A percentile compares a stretch with the other conserved stretches of the same genome.
phyloP scores from a whole-genome alignment of 176 grass and related monocot genomes.

The Hordeum marinum region DNA sequence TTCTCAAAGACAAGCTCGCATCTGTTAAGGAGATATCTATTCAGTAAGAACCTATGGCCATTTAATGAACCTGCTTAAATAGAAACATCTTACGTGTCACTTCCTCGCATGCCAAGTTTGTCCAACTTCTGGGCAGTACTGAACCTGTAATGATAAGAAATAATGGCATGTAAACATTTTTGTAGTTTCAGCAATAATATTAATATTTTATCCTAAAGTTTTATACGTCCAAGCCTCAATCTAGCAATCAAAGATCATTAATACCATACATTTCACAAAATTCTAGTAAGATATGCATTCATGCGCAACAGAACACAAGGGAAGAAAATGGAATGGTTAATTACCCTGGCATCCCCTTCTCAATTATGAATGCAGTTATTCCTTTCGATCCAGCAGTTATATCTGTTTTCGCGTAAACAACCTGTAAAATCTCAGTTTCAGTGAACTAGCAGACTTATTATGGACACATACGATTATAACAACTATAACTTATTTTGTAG shows the following conservation, averaged over 20 bases:
- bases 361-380: slow-evolving; percentile 99
- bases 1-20: slow-evolving; percentile 99
- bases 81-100: slow-evolving; percentile 78
- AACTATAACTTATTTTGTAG: not conserved
- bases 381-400: slow-evolving; percentile 75
- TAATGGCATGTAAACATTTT: not conserved
- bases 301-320: not conserved
- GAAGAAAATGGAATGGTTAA: not conserved
- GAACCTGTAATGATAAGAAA: slow-evolving; percentile 54
- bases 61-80: not conserved
- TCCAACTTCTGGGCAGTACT: slow-evolving; percentile 95
- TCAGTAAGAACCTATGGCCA: not conserved
- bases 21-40: slow-evolving; percentile 41
- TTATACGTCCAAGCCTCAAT: not conserved
- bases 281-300: not conserved
- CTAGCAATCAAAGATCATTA: not conserved
- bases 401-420: slow-evolving; percentile 97
- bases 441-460: not conserved
- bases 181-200: not conserved
- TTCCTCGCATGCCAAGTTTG: slow-evolving; percentile 98
- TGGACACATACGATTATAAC: not conserved
- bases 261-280: not conserved
- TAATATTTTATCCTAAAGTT: not conserved
- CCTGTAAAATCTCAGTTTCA: slow-evolving; percentile 51
- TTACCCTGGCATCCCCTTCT: slow-evolving; percentile 97